These are phyloP conservation scores for Aspergillus ochraceoroseus DNA, from an alignment of 2,329 filamentous ascomycete species.

Conservation along the genomic window DNA sequence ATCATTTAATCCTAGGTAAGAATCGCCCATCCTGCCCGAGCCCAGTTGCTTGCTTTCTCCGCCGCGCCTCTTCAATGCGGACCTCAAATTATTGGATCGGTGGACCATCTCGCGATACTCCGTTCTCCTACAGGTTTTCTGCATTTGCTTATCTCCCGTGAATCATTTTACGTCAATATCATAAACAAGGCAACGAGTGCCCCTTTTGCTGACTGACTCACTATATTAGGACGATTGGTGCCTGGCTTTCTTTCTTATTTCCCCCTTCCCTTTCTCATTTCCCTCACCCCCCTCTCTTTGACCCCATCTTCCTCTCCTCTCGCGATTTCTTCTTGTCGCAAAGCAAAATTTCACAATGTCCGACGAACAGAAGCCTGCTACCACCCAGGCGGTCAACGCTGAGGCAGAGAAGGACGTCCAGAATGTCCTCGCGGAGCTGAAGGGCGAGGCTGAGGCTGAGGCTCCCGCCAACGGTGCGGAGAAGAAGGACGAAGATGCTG, in stretches of 20 bases:
- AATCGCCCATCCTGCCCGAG: not conserved
- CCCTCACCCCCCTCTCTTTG: not conserved
- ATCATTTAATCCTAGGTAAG: conserved; percentile 4
- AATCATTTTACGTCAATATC: too few species aligned
- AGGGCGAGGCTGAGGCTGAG: conserved; percentile 33
- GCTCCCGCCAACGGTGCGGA: conserved; percentile 17
- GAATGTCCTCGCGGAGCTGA: conserved; percentile 44
- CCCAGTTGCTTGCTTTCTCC: not conserved
- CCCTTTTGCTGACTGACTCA: conserved; percentile 9
- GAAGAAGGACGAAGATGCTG: conserved; percentile 29
- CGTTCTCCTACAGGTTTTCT: conserved; percentile 1
- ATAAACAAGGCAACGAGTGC: too few species aligned
- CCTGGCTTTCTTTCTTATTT: not conserved
- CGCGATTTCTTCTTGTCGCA: conserved; percentile 4
- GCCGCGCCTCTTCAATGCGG: not conserved
- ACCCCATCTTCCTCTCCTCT: not conserved
- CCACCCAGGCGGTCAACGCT: conserved; percentile 35
- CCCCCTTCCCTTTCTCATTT: not conserved
- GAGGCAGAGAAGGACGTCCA: conserved; percentile 46
- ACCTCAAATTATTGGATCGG: not conserved
- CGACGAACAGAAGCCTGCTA: conserved; percentile 36
- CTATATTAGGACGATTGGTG: not conserved
- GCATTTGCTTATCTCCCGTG: conserved; percentile 1
- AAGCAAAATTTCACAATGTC: conserved; percentile 28
- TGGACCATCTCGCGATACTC: conserved; percentile 2